Evolutionary conservation across 208 protist species (phyloP).

Genomic region (Porcisia deanei): DNA sequence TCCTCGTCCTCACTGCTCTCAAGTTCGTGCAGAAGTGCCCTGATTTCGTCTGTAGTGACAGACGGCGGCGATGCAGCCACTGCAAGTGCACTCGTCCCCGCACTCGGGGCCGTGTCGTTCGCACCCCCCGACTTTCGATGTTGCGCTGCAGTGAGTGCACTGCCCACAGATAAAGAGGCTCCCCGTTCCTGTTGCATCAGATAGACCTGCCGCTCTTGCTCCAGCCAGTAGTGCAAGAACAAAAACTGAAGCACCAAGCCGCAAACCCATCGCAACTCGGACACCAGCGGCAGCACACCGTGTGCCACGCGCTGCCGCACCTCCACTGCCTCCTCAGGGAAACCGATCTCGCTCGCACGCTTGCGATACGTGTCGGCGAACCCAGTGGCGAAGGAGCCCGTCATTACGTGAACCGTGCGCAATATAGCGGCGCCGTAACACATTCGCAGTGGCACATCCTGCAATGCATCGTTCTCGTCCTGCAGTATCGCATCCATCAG

Average conservation of each 20-base stretch:
- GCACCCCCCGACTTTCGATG: neutral
- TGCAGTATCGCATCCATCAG: conserved; percentile 56
- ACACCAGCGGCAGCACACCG: conserved; percentile 57
- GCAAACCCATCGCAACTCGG: conserved; percentile 82
- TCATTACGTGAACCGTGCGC: conserved; percentile 85
- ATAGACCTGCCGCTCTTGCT: conserved; percentile 62
- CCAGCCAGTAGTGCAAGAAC: conserved; percentile 75
- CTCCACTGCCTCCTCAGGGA: conserved; percentile 87
- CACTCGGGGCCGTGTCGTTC: neutral
- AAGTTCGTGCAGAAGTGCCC: conserved; percentile 49
- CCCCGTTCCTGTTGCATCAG: conserved; percentile 28
- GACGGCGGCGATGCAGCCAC: conserved; percentile 3
- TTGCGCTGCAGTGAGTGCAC: neutral
- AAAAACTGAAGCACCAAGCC: conserved; percentile 78
- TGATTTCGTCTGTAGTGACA: conserved; percentile 60
- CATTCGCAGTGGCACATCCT: conserved; percentile 20
- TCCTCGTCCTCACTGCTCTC: conserved; percentile 16
- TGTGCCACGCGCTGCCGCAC: conserved; percentile 88
- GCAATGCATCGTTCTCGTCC: conserved; percentile 42
- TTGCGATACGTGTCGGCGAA: conserved; percentile 78
- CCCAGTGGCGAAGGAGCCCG: conserved; percentile 65
- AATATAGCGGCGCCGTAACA: conserved; percentile 80
- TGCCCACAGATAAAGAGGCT: neutral
- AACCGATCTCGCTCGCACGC: conserved; percentile 63
- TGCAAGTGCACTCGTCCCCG: neutral